phyloP scores from a whole-genome alignment of 495 filamentous ascomycete genomes.

The Xylaria castorea region DNA sequence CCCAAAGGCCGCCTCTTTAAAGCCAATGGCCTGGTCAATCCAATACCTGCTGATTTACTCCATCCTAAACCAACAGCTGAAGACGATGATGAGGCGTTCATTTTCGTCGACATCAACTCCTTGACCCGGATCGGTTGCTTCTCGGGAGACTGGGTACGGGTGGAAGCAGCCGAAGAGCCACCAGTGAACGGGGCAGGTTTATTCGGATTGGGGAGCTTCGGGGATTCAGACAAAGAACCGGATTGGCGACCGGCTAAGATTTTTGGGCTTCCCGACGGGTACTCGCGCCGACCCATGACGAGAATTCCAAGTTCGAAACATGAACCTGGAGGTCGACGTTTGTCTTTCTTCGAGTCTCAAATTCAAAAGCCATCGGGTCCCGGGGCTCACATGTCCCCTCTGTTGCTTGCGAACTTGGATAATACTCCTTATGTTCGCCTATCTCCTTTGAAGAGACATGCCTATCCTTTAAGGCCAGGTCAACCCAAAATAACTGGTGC shows the following conservation, averaged over 20 bases:
- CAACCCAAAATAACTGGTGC: constrained; percentile 60
- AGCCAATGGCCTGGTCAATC: constrained; percentile 73
- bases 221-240: constrained; percentile 55
- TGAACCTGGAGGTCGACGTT: constrained; percentile 50
- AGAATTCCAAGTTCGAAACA: constrained; percentile 58
- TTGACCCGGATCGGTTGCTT: constrained; percentile 92
- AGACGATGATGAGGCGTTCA: constrained; percentile 85
- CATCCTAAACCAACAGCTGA: constrained; percentile 77
- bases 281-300: constrained; percentile 59
- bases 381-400: constrained; percentile 79
- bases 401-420: constrained; percentile 84
- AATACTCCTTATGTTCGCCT: constrained; percentile 75
- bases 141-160: constrained; percentile 95
- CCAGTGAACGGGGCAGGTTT: constrained; percentile 62
- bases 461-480: constrained; percentile 46
- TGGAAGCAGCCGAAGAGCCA: constrained; percentile 75
- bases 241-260: constrained; percentile 80
- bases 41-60: constrained; percentile 77
- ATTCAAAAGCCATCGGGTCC: constrained; percentile 58
- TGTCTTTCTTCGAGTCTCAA: constrained; percentile 63
- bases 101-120: constrained; percentile 86
- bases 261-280: constrained; percentile 82
- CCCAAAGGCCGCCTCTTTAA: constrained; percentile 70
- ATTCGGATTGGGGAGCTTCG: constrained; percentile 61
- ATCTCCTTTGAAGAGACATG: constrained; percentile 63